Evolutionary conservation across 208 protist species (phyloP).

Genomic region (Leishmania mexicana): DNA sequence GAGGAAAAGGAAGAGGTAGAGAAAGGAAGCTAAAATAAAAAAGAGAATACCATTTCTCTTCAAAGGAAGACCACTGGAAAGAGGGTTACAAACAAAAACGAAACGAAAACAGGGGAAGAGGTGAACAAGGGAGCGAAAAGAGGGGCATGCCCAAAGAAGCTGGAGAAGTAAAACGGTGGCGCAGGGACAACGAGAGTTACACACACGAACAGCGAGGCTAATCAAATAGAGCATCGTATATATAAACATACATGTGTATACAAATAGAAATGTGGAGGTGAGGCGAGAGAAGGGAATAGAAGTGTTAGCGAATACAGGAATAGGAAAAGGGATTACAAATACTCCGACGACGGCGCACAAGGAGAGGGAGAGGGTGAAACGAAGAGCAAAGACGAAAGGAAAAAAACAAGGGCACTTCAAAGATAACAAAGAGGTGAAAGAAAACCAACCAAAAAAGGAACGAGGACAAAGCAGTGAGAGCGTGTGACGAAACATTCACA

Average conservation of each 20-base stretch:
- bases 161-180: too few relatives aligned
- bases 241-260: not conserved
- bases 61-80: not conserved
- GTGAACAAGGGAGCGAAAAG: not conserved
- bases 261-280: not conserved
- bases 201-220: not conserved
- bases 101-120: not conserved
- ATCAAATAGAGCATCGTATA: not conserved
- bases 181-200: not conserved
- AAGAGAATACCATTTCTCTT: not conserved
- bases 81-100: not conserved
- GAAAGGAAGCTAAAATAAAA: not conserved
- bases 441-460: not conserved
- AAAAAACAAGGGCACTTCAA: not conserved
- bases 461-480: not conserved
- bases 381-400: not conserved
- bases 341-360: not conserved
- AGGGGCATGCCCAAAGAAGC: not conserved
- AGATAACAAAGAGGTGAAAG: not conserved
- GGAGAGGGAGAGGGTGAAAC: not conserved
- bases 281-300: not conserved
- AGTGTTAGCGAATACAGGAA: not conserved
- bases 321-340: not conserved
- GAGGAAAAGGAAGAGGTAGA: not conserved
- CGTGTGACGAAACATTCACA: not conserved